Conservation (phyloP, 2,329 filamentous ascomycete genomes). For the Cercospora zeae-maydis region DNA sequence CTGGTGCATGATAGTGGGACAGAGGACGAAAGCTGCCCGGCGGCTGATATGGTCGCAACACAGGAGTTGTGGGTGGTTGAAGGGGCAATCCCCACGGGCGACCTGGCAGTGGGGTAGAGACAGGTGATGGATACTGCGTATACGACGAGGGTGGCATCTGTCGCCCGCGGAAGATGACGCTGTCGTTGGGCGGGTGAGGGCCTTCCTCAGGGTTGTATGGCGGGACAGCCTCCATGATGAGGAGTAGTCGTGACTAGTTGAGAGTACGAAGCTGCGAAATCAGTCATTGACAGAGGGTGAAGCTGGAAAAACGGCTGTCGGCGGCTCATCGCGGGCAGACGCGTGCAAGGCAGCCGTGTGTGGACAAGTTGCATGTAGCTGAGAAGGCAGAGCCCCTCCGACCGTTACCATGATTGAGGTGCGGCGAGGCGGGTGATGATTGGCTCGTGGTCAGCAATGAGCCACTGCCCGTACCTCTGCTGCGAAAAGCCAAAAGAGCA, state of each 20-base stretch:
- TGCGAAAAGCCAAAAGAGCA: neutral
- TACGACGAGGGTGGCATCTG: neutral
- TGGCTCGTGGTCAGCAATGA: constrained; percentile 11
- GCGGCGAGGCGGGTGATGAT: constrained; percentile 13
- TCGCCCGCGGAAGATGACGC: neutral
- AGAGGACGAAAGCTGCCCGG: neutral
- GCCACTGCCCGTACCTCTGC: constrained; percentile 13
- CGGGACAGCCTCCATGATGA: neutral
- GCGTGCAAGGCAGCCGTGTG: neutral
- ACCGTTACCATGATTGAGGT: neutral
- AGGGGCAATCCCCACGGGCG: neutral
- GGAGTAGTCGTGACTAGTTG: neutral
- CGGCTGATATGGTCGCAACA: neutral
- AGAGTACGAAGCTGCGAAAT: neutral
- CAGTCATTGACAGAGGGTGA: neutral
- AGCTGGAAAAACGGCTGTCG: neutral
- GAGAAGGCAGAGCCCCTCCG: constrained; percentile 13
- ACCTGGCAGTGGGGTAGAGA: neutral
- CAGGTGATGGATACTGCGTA: neutral
- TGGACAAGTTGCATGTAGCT: neutral
- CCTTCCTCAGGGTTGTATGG: neutral
- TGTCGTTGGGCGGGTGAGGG: neutral
- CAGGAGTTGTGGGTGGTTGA: neutral
- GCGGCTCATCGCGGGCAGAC: neutral
- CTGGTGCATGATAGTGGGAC: neutral